Evolutionary conservation across 345 rosid species (phyloP).

Genomic region (Gossypioides kirkii): DNA sequence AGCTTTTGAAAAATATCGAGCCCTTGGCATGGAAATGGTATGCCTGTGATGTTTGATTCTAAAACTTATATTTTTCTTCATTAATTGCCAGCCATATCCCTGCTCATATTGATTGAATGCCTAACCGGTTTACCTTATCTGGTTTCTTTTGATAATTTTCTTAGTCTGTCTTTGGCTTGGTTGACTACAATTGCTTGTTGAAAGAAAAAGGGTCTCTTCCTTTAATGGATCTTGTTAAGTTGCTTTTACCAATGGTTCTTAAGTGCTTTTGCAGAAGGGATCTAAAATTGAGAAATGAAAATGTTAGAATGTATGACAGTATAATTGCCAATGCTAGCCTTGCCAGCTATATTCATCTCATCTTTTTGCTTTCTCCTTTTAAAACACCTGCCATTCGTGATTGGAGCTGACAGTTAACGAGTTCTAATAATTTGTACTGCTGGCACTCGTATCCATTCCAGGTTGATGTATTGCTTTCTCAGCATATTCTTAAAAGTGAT

Average conservation of each 20-base stretch:
- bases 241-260: neutral
- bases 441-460: neutral
- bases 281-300: neutral
- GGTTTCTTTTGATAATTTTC: neutral
- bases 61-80: neutral
- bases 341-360: neutral
- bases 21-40: constrained; percentile 97
- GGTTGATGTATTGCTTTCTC: neutral
- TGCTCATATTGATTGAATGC: neutral
- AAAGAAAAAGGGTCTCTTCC: neutral
- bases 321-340: neutral
- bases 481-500: neutral
- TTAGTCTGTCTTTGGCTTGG: neutral
- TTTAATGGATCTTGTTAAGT: neutral
- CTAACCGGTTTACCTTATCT: neutral
- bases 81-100: neutral
- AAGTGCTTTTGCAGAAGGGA: neutral
- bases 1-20: constrained; percentile 81
- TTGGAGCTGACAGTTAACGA: neutral
- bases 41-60: constrained; percentile 6
- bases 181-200: neutral
- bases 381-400: neutral
- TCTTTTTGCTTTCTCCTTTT: neutral
- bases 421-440: neutral
- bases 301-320: neutral